Base-by-base conservation (phyloP, 2,329 filamentous ascomycete species). In the Nigrospora oryzae region DNA sequence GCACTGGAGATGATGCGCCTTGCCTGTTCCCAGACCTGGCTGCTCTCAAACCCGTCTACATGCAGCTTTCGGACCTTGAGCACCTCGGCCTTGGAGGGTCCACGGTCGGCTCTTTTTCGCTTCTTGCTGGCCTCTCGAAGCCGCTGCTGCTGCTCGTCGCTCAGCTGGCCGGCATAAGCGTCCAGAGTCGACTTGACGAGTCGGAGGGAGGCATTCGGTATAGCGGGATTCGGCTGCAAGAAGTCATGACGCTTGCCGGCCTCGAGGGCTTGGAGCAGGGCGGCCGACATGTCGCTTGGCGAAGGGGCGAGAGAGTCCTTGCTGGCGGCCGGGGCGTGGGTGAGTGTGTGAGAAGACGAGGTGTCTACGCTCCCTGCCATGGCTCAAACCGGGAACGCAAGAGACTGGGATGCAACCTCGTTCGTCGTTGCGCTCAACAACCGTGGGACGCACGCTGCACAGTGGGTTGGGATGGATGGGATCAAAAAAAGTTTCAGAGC, bases 21-120 rank as follows among this genome's bases (percentile, higher is more conserved):
- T 10, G 89, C 86, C 68, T 98, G 93, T 64, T 96, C 88, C 86
- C 91, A 98, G 37, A 98, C 83, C 65, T 97, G 91, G 16, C 83
- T 80, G 11, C 86, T 83, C 55, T 86, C 86, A 55, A 97, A 95
- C 0, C 91, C 93, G 46, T 95, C 81, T 7, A 89, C 72, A 61
- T 96, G 86, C 14, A 98, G 71, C 63, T 86, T 89, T 56, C 86
- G 83, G 56, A 95, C 70, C 56, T 89, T 89, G 51, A 96, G 60
- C 2, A 85, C 68, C 51, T 77, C 66, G 40, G 66, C 56, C 32
- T 64, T 63, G 31, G 65, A 65, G 42, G 73, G 67, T 4, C 62
- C 64, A 23, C 65, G 59, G 35, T 75, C 58, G 36, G 49, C 67
- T 53, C 86, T 74, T 71, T 93, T 95, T 50, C 86, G 74, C 70